Evolutionary conservation across 179 eudicot genomes (phyloP).

Genomic region (Silene vulgaris): DNA sequence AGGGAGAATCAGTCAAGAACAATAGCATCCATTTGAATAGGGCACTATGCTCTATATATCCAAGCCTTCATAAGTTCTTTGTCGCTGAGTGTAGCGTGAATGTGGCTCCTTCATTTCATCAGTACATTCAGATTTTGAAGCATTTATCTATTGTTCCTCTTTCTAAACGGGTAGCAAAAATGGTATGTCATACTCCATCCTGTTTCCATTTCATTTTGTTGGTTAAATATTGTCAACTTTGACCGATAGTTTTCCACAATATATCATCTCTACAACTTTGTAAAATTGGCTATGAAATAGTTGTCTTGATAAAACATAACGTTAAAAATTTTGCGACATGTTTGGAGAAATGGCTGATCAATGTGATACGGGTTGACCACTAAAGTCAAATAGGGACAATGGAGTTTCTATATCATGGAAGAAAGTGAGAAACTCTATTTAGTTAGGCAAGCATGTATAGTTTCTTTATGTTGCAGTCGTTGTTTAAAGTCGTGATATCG

Average conservation of each 20-base stretch:
- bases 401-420: not conserved
- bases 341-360: too few relatives aligned
- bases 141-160: constrained; percentile 46
- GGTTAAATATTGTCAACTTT: too few relatives aligned
- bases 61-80: constrained; percentile 62
- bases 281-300: too few relatives aligned
- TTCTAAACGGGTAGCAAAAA: constrained; percentile 57
- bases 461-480: not conserved
- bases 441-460: not conserved
- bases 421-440: not conserved
- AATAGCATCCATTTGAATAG: constrained; percentile 27
- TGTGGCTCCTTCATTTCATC: constrained; percentile 42
- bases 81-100: constrained; percentile 68
- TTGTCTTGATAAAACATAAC: too few relatives aligned
- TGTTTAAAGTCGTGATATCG: not conserved
- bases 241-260: too few relatives aligned
- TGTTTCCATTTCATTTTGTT: too few relatives aligned
- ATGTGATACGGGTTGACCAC: too few relatives aligned
- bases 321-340: too few relatives aligned
- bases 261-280: too few relatives aligned
- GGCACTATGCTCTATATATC: constrained; percentile 48
- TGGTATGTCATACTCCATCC: constrained; percentile 33
- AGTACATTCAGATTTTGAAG: constrained; percentile 61
- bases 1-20: constrained; percentile 4
- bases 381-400: not conserved